Conservation (phyloP, 257 asterid genomes). For the Dorcoceras hygrometricum region DNA sequence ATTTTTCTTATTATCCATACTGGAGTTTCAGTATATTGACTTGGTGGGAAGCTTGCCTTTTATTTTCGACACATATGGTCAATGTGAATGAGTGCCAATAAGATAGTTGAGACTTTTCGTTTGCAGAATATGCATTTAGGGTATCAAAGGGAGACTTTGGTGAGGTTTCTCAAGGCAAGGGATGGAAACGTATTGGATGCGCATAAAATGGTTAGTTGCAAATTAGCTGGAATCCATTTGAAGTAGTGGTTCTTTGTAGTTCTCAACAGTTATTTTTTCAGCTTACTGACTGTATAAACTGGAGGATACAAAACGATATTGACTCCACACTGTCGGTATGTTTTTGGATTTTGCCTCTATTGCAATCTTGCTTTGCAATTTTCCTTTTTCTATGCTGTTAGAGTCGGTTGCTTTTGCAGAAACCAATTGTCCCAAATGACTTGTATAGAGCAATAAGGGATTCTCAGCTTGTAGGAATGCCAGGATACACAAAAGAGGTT, state of each 20-base stretch:
- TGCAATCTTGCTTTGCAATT: neutral
- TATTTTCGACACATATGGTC: neutral
- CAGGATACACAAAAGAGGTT: constrained; percentile 84
- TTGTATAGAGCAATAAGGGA: constrained; percentile 70
- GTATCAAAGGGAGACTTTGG: constrained; percentile 47
- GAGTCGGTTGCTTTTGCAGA: constrained; percentile 43
- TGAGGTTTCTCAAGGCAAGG: constrained; percentile 90
- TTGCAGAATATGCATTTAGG: constrained; percentile 76
- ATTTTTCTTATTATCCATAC: neutral
- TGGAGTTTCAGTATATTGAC: neutral
- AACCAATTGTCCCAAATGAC: constrained; percentile 64
- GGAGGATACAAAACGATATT: constrained; percentile 80
- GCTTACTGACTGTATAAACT: constrained; percentile 70
- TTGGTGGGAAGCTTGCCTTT: neutral
- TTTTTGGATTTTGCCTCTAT: constrained; percentile 18
- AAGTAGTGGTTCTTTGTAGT: constrained; percentile 7
- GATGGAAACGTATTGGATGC: constrained; percentile 68
- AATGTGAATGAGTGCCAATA: neutral
- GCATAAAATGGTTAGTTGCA: constrained; percentile 58
- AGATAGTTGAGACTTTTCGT: constrained; percentile 6
- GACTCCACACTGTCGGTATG: constrained; percentile 73
- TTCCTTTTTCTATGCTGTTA: constrained; percentile 15
- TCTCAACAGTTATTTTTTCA: constrained; percentile 35
- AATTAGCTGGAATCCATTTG: constrained; percentile 4
- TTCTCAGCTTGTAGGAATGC: constrained; percentile 78